Percentiles rank a stretch among this genome's conserved stretches.
These are phyloP conservation scores for Globisporangium lucens DNA, from an alignment of 352 stramenopile species.

Conservation along the genomic window DNA sequence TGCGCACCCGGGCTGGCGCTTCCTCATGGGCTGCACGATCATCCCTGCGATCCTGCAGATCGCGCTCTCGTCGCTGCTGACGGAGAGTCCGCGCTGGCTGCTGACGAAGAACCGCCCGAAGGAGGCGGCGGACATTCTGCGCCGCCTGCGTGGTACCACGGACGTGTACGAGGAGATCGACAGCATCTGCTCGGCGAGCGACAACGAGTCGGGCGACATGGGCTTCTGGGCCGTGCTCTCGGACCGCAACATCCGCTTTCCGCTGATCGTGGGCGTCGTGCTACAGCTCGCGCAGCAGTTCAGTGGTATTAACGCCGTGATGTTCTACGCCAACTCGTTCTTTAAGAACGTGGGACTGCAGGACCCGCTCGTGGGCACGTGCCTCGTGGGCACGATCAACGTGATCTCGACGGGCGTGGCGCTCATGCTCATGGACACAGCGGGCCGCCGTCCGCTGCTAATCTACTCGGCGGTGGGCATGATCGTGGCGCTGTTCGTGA, in stretches of 20 bases:
- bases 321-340: constrained; percentile 79
- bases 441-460: constrained; percentile 56
- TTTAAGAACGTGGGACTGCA: constrained; percentile 70
- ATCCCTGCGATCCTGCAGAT: constrained; percentile 65
- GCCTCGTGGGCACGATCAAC: constrained; percentile 65
- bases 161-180: constrained; percentile 82
- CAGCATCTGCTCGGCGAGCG: constrained; percentile 75
- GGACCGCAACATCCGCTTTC: constrained; percentile 61
- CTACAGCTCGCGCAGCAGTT: constrained; percentile 72
- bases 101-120: constrained; percentile 73
- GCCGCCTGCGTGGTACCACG: constrained; percentile 58
- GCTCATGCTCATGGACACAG: constrained; percentile 74
- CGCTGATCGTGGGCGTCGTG: constrained; percentile 54
- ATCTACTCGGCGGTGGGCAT: constrained; percentile 71
- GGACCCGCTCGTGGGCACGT: constrained; percentile 61
- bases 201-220: constrained; percentile 66
- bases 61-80: constrained; percentile 54
- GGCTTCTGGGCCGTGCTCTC: constrained; percentile 63
- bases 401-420: constrained; percentile 70
- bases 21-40: constrained; percentile 66
- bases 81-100: constrained; percentile 67
- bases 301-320: constrained; percentile 74
- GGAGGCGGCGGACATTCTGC: constrained; percentile 66
- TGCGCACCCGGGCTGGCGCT: constrained; percentile 55
- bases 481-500: constrained; percentile 62